These are phyloP conservation scores for Populus nigra DNA, from an alignment of 345 rosid species.

Conservation along the genomic window DNA sequence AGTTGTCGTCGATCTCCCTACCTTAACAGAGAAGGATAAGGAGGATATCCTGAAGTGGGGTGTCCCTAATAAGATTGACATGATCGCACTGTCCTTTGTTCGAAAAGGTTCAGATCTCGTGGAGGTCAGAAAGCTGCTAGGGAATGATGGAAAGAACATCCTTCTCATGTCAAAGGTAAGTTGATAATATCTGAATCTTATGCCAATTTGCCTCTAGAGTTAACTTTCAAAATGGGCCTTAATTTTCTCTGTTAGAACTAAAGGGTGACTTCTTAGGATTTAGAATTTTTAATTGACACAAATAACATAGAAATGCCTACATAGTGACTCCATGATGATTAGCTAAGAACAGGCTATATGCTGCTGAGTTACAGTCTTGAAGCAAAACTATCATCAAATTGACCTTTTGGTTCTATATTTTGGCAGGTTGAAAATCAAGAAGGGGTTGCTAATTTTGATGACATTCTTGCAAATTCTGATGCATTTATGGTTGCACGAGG, in stretches of 20 bases:
- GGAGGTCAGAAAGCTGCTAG: constrained; percentile 22
- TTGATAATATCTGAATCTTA: background rate
- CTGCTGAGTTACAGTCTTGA: background rate
- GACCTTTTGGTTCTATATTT: background rate
- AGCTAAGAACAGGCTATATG: background rate
- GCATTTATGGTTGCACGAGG: constrained; percentile 45
- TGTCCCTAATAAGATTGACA: constrained; percentile 29
- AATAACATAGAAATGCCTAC: background rate
- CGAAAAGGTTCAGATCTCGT: constrained; percentile 33
- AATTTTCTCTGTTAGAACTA: background rate
- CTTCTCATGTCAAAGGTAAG: constrained; percentile 36
- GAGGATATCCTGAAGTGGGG: constrained; percentile 37
- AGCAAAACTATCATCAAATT: background rate
- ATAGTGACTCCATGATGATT: background rate
- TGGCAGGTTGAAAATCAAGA: constrained; percentile 35
- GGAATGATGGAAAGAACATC: constrained; percentile 23
- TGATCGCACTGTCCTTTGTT: constrained; percentile 34
- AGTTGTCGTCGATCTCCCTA: constrained; percentile 31
- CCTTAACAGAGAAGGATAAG: constrained; percentile 32
- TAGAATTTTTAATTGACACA: background rate
- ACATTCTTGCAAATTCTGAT: constrained; percentile 29
- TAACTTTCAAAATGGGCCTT: too few relatives aligned
- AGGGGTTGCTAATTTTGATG: constrained; percentile 35
- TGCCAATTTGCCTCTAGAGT: too few relatives aligned
- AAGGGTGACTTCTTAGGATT: background rate